Conservation (phyloP, 768 basidiomycete species). For the Suillus americanus region DNA sequence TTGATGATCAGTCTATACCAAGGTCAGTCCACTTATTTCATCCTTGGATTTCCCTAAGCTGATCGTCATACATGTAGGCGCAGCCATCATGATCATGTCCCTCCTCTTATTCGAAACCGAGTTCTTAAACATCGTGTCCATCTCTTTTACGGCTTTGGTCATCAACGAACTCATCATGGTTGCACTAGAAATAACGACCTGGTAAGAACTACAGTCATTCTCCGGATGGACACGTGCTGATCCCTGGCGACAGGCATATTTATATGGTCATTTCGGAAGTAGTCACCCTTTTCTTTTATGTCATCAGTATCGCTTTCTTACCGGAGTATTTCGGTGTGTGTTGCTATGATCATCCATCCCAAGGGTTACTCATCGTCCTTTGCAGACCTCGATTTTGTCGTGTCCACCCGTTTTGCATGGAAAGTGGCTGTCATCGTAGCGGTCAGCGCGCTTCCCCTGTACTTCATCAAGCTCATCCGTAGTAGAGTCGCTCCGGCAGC, state of each 20-base stretch:
- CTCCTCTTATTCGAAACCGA: constrained; percentile 95
- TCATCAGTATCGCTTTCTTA: constrained; percentile 87
- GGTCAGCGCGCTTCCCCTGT: constrained; percentile 89
- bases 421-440: constrained; percentile 95
- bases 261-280: constrained; percentile 95
- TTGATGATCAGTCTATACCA: constrained; percentile 97
- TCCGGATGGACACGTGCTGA: background rate
- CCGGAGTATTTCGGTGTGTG: constrained; percentile 94
- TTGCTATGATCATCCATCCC: background rate
- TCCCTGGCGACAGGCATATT: constrained; percentile 60
- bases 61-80: constrained; percentile 49
- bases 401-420: constrained; percentile 86
- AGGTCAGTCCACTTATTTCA: constrained; percentile 46
- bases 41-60: constrained; percentile 4
- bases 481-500: constrained; percentile 88
- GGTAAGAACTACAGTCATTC: constrained; percentile 45
- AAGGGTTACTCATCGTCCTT: constrained; percentile 7
- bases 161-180: constrained; percentile 99
- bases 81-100: constrained; percentile 98
- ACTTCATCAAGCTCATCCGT: constrained; percentile 84
- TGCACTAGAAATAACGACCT: constrained; percentile 95
- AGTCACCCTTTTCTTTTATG: constrained; percentile 85
- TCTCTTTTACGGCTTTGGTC: constrained; percentile 94
- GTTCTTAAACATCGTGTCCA: constrained; percentile 96
- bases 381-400: constrained; percentile 88